Evolutionary conservation across 2,329 filamentous ascomycete species (phyloP).

Genomic region (Penicillium sp.): DNA sequence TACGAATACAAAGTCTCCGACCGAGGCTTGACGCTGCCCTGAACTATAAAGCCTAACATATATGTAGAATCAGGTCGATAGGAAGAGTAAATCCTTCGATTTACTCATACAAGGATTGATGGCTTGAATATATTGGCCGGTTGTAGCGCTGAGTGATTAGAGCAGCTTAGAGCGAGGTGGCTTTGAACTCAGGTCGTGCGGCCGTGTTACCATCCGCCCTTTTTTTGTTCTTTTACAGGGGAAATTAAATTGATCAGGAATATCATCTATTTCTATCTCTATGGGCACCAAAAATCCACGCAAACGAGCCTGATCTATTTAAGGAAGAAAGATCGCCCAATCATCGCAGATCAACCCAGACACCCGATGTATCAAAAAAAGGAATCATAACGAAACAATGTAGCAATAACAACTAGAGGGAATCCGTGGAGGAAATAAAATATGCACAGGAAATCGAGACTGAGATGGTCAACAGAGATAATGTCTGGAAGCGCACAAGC

Average conservation of each 20-base stretch:
- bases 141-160: no score
- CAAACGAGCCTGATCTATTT: conserved; percentile 10
- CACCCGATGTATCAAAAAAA: conserved; percentile 13
- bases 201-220: no score
- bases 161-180: no score
- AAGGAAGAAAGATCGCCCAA: conserved; percentile 3
- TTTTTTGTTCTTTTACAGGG: neutral
- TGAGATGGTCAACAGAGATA: conserved; percentile 13
- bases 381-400: neutral
- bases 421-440: conserved; percentile 16
- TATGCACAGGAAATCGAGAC: conserved; percentile 22
- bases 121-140: no score
- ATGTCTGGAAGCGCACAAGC: conserved; percentile 15
- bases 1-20: no score
- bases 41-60: no score
- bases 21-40: no score
- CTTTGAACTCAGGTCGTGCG: no score
- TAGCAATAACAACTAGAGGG: conserved; percentile 3
- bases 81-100: no score
- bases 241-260: neutral
- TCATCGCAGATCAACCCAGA: conserved; percentile 1
- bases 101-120: no score
- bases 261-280: conserved; percentile 26
- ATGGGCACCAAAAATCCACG: conserved; percentile 17
- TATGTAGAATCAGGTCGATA: no score